Evolutionary conservation across 495 filamentous ascomycete genomes (phyloP), one percentile per base, ranked within the genome.

Genomic region (Rostrohypoxylon terebratum): DNA sequence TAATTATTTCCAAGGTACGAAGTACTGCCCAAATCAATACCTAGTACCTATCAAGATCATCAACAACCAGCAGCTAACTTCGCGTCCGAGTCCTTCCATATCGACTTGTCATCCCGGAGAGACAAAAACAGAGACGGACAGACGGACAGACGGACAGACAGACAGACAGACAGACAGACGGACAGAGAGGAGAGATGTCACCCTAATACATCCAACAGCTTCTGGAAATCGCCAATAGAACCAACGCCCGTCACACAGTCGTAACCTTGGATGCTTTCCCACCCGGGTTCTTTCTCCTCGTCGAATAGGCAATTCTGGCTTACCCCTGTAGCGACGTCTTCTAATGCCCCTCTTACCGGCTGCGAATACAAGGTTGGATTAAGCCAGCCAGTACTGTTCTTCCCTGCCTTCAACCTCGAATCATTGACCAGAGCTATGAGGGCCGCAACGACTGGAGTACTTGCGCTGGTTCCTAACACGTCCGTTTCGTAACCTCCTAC

Each of bases 391-490:
- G 80, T 70, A 9, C 75, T 75, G 10, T 72, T 76, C 78, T 80
- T 83, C 4, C 81, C 82, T 9, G 73, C 69, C 13, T 80, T 58
- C 64, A 84, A 59, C 44, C 82, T 65, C 62, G 76, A 77, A 51
- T 84, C 82, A 21, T 83, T 81, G 13, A 83, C 72, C 36, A 83
- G 38, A 33, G 80, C 77, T 8, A 84, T 59, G 61, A 84, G 72
- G 6, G 79, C 75, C n/a, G 81, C 82, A 23, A 84, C 75, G 0
- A 83, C 80, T 0, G 82, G 82, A 4, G 81, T 79, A 38, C 75
- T 78, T 5, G 82, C 82, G 47, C 80, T 81, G 2, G 82, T 84
- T 13, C 82, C 82, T 8, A 79, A 68, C n/a, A 83, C 80, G 31
- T 75, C 77, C 18, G 47, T 68, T 18, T 76, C 60, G 16, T 68